These are phyloP conservation scores for Pyrenochaeta sp. DNA, from an alignment of 2,329 filamentous ascomycete species.

Conservation along the genomic window DNA sequence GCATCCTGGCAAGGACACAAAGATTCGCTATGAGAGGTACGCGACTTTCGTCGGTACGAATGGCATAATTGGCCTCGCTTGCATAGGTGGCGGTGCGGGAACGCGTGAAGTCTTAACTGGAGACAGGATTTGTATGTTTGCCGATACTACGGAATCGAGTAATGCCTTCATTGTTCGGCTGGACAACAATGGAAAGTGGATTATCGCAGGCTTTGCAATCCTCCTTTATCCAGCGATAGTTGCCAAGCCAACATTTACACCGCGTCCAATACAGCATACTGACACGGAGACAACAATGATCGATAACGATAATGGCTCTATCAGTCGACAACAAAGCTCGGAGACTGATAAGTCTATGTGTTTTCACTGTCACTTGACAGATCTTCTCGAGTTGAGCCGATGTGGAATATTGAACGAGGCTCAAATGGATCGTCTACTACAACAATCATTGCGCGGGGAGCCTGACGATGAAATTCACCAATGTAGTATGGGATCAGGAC, in stretches of 20 bases:
- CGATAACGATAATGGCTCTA: background rate
- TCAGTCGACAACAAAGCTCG: background rate
- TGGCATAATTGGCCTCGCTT: constrained; percentile 14
- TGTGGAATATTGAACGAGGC: constrained; percentile 13
- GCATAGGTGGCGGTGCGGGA: constrained; percentile 5
- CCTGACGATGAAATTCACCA: constrained; percentile 1
- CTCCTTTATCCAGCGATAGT: constrained; percentile 5
- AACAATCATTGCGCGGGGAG: constrained; percentile 8
- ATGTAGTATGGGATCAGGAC: constrained; percentile 1
- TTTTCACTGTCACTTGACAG: constrained; percentile 24
- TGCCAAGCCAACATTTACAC: background rate
- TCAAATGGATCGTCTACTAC: constrained; percentile 14
- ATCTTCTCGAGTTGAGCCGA: constrained; percentile 20
- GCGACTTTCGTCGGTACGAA: constrained; percentile 18
- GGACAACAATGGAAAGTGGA: constrained; percentile 7
- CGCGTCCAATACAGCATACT: background rate
- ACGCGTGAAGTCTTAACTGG: constrained; percentile 6
- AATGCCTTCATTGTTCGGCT: constrained; percentile 13
- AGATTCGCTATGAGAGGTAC: constrained; percentile 9
- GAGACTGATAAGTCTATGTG: constrained; percentile 1
- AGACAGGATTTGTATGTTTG: constrained; percentile 18
- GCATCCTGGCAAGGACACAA: constrained; percentile 4
- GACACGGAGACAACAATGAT: background rate
- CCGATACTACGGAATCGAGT: constrained; percentile 11
- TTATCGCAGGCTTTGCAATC: constrained; percentile 15